These are phyloP conservation scores for Botrytis hyacinthi DNA, from an alignment of 2,329 filamentous ascomycete species.

Conservation along the genomic window DNA sequence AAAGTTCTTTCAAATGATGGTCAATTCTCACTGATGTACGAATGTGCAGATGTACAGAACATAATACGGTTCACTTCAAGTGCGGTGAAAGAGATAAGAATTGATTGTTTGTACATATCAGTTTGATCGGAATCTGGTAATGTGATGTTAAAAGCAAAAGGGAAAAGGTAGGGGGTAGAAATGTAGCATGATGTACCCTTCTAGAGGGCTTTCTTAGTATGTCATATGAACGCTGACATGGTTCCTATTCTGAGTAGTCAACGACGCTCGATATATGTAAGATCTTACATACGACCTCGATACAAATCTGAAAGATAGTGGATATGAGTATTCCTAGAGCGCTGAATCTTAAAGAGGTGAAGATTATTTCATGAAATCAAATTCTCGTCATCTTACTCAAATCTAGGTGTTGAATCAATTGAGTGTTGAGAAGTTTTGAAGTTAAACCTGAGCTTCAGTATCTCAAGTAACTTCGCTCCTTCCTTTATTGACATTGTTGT, in stretches of 20 bases:
- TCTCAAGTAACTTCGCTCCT: neutral
- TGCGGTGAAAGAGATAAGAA: too few relatives aligned
- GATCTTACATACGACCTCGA: neutral
- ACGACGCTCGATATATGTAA: neutral
- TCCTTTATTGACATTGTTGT: too few relatives aligned
- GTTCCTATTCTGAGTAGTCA: neutral
- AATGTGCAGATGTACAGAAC: neutral
- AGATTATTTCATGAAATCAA: neutral
- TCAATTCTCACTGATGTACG: neutral
- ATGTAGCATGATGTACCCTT: neutral
- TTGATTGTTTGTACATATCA: too few relatives aligned
- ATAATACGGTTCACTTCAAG: too few relatives aligned
- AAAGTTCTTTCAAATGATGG: too few relatives aligned
- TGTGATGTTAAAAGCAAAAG: too few relatives aligned
- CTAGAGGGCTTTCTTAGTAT: neutral
- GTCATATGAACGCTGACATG: neutral
- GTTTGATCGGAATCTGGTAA: too few relatives aligned
- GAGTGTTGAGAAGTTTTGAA: neutral
- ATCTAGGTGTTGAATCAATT: neutral
- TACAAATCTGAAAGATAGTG: neutral
- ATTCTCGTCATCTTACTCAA: neutral
- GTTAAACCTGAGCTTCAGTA: neutral
- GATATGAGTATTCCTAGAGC: neutral
- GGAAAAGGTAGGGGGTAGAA: neutral
- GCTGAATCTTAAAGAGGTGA: neutral